phyloP scores from a whole-genome alignment of 2,329 filamentous ascomycete genomes.

The Scopulariopsis brevicaulis region DNA sequence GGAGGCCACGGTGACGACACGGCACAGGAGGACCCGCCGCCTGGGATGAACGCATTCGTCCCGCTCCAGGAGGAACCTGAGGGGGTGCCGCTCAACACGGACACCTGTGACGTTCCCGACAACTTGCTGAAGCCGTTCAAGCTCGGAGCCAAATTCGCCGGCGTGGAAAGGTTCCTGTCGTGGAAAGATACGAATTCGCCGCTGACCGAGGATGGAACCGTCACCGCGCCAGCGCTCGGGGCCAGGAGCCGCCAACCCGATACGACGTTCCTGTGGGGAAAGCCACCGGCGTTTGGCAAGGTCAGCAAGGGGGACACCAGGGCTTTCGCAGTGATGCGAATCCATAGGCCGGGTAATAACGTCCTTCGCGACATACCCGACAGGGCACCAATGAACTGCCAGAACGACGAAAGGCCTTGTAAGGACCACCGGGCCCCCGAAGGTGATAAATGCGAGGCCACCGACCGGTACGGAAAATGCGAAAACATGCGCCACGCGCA shows the following conservation, averaged over 20 bases:
- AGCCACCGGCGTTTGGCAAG: no score
- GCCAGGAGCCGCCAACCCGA: neutral
- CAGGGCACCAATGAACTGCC: neutral
- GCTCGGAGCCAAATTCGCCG: neutral
- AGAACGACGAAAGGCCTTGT: neutral
- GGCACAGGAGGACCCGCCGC: neutral
- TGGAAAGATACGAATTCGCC: neutral
- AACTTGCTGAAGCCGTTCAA: neutral
- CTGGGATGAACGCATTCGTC: neutral
- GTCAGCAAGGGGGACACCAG: neutral
- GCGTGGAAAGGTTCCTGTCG: neutral
- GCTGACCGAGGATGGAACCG: neutral
- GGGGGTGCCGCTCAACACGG: neutral
- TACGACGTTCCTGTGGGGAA: no score
- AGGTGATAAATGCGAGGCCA: neutral
- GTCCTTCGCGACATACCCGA: constrained; percentile 9
- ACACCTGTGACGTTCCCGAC: neutral
- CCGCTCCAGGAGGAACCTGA: neutral
- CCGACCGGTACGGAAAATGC: neutral
- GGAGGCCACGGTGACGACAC: no score
- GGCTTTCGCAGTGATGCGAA: neutral
- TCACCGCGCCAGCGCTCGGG: neutral
- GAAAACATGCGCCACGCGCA: constrained; percentile 1
- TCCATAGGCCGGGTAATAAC: constrained; percentile 4
- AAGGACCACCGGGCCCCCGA: neutral